These are phyloP conservation scores for Hygrophorus pudorinus DNA, from an alignment of 768 basidiomycete genomes.

Conservation along the genomic window DNA sequence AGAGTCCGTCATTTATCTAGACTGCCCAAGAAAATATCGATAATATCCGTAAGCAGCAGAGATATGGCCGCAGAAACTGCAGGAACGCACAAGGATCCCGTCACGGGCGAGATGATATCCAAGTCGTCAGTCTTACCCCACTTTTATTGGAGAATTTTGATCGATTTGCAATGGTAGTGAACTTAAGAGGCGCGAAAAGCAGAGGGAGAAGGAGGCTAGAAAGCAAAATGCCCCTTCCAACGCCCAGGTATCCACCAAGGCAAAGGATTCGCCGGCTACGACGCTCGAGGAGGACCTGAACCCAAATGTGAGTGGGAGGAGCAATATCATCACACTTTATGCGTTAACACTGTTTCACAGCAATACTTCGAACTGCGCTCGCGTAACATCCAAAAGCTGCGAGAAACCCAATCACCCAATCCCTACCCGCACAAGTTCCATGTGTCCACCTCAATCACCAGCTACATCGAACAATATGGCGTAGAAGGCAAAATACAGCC, in stretches of 20 bases:
- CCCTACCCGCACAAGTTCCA: slow-evolving; percentile 99
- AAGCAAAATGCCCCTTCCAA: slow-evolving; percentile 44
- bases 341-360: slow-evolving; percentile 28
- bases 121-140: slow-evolving; percentile 60
- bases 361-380: slow-evolving; percentile 96
- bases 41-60: background rate
- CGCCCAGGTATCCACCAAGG: slow-evolving; percentile 28
- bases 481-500: slow-evolving; percentile 56
- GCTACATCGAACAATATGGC: slow-evolving; percentile 69
- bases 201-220: slow-evolving; percentile 70
- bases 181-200: slow-evolving; percentile 88
- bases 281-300: slow-evolving; percentile 76
- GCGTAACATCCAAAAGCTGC: slow-evolving; percentile 77
- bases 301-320: slow-evolving; percentile 51
- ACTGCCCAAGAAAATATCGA: no score
- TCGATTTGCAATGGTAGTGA: slow-evolving; percentile 44
- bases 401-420: slow-evolving; percentile 76
- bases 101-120: slow-evolving; percentile 95
- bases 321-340: slow-evolving; percentile 22
- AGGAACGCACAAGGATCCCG: slow-evolving; percentile 61
- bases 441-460: slow-evolving; percentile 64
- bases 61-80: slow-evolving; percentile 34
- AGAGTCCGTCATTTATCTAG: no score
- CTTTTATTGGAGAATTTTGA: slow-evolving; percentile 16
- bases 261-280: slow-evolving; percentile 31